Evolutionary conservation across 176 grass and related monocot genomes (phyloP).

Genomic region (Bothriochloa decipiens): DNA sequence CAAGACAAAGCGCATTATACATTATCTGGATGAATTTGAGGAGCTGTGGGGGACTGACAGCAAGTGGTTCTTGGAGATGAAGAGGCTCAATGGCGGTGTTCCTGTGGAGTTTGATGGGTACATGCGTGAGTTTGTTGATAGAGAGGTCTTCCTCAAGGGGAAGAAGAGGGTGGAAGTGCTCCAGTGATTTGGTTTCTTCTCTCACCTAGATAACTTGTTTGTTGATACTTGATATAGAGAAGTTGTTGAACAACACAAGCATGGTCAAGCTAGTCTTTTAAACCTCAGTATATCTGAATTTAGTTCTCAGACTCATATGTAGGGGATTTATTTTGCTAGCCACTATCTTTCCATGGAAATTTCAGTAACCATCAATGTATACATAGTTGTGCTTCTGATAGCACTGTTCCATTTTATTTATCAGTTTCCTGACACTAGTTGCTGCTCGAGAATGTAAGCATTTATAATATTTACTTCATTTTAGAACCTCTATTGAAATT

Average conservation of each 20-base stretch:
- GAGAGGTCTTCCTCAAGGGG: conserved; percentile 68
- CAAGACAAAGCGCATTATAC: conserved; percentile 41
- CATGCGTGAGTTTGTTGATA: conserved; percentile 68
- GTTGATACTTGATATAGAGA: background rate
- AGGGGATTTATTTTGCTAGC: conserved; percentile 17
- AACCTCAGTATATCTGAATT: conserved; percentile 24
- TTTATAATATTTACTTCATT: conserved; percentile 10
- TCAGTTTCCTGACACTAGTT: background rate
- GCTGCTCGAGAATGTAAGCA: background rate
- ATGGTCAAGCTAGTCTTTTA: conserved; percentile 26
- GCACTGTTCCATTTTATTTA: conserved; percentile 3
- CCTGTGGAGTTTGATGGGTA: conserved; percentile 81
- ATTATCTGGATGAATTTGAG: conserved; percentile 69
- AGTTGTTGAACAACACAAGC: conserved; percentile 7
- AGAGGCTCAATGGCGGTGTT: conserved; percentile 71
- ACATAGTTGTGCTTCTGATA: background rate
- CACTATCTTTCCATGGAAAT: conserved; percentile 11
- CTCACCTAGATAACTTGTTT: background rate
- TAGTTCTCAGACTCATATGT: background rate
- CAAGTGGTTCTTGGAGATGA: conserved; percentile 78
- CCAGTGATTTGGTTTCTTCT: conserved; percentile 30
- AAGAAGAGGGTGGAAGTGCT: conserved; percentile 55
- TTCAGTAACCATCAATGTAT: conserved; percentile 10
- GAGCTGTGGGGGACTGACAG: conserved; percentile 66
- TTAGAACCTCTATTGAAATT: background rate